Conservation (phyloP, 2,329 filamentous ascomycete species). For the Fusarium succisae region DNA sequence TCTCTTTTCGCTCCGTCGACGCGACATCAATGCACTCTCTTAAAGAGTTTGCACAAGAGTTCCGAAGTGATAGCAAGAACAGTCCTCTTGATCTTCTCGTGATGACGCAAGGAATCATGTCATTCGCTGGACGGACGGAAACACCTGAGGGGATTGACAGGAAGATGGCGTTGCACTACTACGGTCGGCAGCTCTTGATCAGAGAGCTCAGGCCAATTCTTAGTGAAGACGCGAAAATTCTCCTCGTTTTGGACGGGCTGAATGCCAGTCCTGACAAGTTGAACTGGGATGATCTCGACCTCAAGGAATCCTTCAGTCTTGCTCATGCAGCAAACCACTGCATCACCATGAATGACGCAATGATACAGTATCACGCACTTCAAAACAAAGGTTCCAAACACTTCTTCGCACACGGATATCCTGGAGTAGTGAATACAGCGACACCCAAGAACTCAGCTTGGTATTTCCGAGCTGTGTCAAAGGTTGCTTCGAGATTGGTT, state of each 20-base stretch:
- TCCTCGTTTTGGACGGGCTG: constrained; percentile 49
- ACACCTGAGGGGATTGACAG: constrained; percentile 55
- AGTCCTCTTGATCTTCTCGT: constrained; percentile 50
- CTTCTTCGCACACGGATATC: constrained; percentile 53
- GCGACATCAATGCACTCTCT: constrained; percentile 47
- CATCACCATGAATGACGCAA: constrained; percentile 50
- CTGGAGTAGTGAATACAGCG: constrained; percentile 47
- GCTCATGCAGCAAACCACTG: constrained; percentile 49
- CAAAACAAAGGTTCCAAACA: neutral
- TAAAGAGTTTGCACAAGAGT: constrained; percentile 43
- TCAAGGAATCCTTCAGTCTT: constrained; percentile 48
- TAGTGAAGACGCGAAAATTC: constrained; percentile 47
- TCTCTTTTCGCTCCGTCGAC: constrained; percentile 45
- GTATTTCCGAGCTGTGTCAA: constrained; percentile 39
- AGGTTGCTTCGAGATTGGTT: constrained; percentile 46
- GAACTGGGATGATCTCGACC: constrained; percentile 52
- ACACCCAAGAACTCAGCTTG: neutral
- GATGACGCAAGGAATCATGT: constrained; percentile 51
- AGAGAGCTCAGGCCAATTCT: constrained; percentile 51
- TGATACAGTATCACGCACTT: constrained; percentile 47
- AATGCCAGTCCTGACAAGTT: constrained; percentile 46
- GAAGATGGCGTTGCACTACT: constrained; percentile 57
- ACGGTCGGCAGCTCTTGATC: constrained; percentile 55
- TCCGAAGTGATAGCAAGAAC: constrained; percentile 21
- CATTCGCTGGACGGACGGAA: constrained; percentile 48